Conservation (phyloP, 2,329 filamentous ascomycete genomes). For the Ascochyta viciae-villosae region DNA sequence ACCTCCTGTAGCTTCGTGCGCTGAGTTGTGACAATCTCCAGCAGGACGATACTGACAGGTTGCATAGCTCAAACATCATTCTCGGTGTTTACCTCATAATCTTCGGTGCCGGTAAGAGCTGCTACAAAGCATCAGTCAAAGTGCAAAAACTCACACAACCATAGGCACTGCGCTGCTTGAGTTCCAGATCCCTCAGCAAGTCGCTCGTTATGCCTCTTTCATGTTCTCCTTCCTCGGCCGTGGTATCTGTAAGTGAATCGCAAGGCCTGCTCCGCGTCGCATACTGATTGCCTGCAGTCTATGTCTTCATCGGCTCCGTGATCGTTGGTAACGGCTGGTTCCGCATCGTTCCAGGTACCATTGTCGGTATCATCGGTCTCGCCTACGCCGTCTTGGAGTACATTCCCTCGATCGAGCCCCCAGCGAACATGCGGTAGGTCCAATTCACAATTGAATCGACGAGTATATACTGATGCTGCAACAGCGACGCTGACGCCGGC, state of each 20-base stretch:
- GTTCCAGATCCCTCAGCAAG: constrained; percentile 92
- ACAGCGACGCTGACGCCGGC: constrained; percentile 59
- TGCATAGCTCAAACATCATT: constrained; percentile 71
- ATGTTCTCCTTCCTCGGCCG: constrained; percentile 97
- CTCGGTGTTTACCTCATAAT: constrained; percentile 87
- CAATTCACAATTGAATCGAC: neutral
- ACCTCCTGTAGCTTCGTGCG: neutral
- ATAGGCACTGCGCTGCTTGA: constrained; percentile 72
- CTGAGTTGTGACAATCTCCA: neutral
- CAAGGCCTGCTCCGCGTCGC: neutral
- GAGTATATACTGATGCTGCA: constrained; percentile 10
- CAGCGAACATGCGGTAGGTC: constrained; percentile 60
- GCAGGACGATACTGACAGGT: constrained; percentile 27
- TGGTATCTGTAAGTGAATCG: constrained; percentile 79
- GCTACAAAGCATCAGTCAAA: neutral
- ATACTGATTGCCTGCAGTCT: constrained; percentile 67
- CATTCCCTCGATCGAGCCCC: constrained; percentile 60
- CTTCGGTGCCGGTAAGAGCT: constrained; percentile 80
- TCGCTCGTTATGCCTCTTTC: constrained; percentile 94
- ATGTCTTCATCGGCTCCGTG: constrained; percentile 91
- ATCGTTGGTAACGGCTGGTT: constrained; percentile 73
- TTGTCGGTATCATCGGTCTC: constrained; percentile 80
- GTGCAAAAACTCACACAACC: constrained; percentile 14
- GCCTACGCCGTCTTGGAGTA: constrained; percentile 68
- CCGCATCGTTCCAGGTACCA: constrained; percentile 76